phyloP scores from a whole-genome alignment of 78 protist genomes.

The Speleostelium caveatum region DNA sequence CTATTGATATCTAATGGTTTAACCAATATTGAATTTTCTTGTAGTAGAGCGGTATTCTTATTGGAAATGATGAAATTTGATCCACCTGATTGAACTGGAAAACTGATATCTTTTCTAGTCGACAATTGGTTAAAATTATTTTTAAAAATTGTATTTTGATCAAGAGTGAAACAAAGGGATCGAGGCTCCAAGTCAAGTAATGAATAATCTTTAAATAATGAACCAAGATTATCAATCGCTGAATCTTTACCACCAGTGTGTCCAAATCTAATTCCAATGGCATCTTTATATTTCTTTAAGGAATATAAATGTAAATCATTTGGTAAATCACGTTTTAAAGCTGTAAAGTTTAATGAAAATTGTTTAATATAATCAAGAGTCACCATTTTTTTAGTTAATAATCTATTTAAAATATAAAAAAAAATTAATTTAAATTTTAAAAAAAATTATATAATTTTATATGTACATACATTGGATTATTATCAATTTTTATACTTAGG shows the following conservation, averaged over 20 bases:
- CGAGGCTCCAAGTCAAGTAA: background rate
- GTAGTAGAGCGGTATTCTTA: background rate
- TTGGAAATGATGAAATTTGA: background rate
- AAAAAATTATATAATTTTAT: too few relatives aligned
- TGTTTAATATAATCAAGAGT: background rate
- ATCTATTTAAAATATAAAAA: background rate
- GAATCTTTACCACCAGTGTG: background rate
- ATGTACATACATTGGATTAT: conserved; percentile 4
- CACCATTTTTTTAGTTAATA: background rate
- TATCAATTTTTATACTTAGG: background rate
- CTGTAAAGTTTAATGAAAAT: background rate
- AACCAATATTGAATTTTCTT: background rate
- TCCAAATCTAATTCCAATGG: background rate
- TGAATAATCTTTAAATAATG: background rate
- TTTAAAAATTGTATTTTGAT: too few relatives aligned
- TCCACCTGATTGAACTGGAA: background rate
- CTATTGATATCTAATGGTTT: background rate
- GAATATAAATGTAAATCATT: background rate
- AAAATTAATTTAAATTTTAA: too few relatives aligned
- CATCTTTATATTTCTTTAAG: background rate
- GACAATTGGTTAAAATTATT: background rate
- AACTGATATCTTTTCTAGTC: background rate
- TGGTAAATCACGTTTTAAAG: background rate
- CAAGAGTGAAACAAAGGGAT: background rate
- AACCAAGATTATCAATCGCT: background rate